Evolutionary conservation across 2,329 filamentous ascomycete species (phyloP).

Genomic region (Xylariaceae sp.): DNA sequence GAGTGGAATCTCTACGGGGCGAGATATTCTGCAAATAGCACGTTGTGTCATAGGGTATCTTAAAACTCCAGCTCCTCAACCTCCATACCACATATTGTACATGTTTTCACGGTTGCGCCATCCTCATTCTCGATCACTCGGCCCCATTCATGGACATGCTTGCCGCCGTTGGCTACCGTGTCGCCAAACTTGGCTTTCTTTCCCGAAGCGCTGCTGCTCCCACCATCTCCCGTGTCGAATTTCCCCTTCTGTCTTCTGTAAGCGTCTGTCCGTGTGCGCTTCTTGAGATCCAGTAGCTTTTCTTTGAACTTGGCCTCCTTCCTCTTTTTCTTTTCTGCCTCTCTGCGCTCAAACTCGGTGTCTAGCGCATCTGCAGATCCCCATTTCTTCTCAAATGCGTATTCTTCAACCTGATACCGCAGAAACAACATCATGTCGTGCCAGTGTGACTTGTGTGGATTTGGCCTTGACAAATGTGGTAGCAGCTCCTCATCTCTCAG

Average conservation of each 20-base stretch:
- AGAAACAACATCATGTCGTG: slow-evolving; percentile 99
- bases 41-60: slow-evolving; percentile 20
- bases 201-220: slow-evolving; percentile 44
- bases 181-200: slow-evolving; percentile 75
- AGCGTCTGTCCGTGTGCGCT: slow-evolving; percentile 88
- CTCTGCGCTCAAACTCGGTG: slow-evolving; percentile 82
- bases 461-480: slow-evolving; percentile 86
- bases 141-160: slow-evolving; percentile 90
- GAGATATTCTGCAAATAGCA: no score
- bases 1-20: no score
- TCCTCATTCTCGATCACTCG: slow-evolving; percentile 70
- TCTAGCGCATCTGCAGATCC: slow-evolving; percentile 85
- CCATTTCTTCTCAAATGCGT: slow-evolving; percentile 89
- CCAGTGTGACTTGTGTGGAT: slow-evolving; percentile 95
- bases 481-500: slow-evolving; percentile 86
- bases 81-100: slow-evolving; percentile 77
- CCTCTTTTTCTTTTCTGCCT: slow-evolving; percentile 78
- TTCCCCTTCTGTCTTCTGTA: slow-evolving; percentile 73
- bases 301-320: slow-evolving; percentile 92
- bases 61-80: slow-evolving; percentile 76
- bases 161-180: slow-evolving; percentile 67
- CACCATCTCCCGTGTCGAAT: slow-evolving; percentile 47
- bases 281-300: slow-evolving; percentile 89
- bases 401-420: slow-evolving; percentile 91
- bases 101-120: slow-evolving; percentile 82